Conservation (phyloP, 495 filamentous ascomycete genomes). For the Trichocladium antarcticum region DNA sequence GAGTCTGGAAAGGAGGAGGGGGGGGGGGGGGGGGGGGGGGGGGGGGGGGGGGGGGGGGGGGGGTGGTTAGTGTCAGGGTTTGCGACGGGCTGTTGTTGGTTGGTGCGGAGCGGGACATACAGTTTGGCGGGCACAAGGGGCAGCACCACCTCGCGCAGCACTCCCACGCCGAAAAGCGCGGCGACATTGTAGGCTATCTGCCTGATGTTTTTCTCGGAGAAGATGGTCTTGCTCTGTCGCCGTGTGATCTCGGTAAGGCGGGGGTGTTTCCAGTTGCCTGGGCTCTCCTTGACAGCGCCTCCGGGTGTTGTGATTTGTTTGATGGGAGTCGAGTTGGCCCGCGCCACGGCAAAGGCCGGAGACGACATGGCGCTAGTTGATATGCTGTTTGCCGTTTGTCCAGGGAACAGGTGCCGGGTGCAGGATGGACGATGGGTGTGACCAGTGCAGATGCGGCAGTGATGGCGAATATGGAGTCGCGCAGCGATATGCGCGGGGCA, state of each 20-base stretch:
- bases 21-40: too few species aligned
- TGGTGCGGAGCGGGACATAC: conserved; percentile 12
- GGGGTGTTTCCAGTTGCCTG: conserved; percentile 84
- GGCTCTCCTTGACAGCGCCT: conserved; percentile 34
- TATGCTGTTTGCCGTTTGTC: not conserved
- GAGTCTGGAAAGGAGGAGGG: too few species aligned
- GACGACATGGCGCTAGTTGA: conserved; percentile 11
- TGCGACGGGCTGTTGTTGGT: not conserved
- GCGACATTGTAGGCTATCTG: conserved; percentile 52
- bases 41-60: too few species aligned
- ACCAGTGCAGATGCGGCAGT: not conserved
- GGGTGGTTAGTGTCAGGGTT: not conserved
- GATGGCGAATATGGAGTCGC: not conserved
- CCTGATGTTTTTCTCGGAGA: conserved; percentile 57
- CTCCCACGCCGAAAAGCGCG: conserved; percentile 40
- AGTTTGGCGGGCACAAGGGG: conserved; percentile 14
- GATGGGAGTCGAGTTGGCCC: conserved; percentile 31
- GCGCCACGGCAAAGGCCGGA: conserved; percentile 11
- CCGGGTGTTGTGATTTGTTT: conserved; percentile 27
- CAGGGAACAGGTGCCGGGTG: too few species aligned
- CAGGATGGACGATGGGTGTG: too few species aligned
- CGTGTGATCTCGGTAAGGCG: conserved; percentile 64
- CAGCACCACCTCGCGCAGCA: conserved; percentile 20
- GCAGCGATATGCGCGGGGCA: not conserved
- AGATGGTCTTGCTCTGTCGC: conserved; percentile 60